Base-by-base conservation (phyloP, 768 basidiomycete genomes). In the Kondoa subrosea region DNA sequence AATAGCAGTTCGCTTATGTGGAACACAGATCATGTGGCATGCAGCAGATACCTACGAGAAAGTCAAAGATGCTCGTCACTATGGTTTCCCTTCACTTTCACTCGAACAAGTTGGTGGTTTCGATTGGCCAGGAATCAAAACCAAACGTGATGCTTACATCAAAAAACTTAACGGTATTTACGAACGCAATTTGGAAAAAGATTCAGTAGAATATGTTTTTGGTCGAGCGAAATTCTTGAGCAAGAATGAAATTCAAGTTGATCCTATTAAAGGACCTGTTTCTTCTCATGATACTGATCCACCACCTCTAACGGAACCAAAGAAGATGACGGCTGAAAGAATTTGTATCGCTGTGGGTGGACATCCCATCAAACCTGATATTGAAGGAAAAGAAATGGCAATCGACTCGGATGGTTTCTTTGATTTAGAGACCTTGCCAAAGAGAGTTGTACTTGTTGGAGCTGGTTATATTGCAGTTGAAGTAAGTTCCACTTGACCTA, bases 401-500 rank as follows among this genome's bases (percentile, higher is more conserved):
- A 93, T 90, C 71, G 81, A 86, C 78, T 93, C 90, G 8, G 95
- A 99, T 76, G 92, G 91, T 1, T 99, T 99, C 81, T 99, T 99
- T 74, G 89, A 85, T 58, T 83, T 99, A 58, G 84, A 84, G 71
- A 82, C 87, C 64, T 91, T 93, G 77, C 95, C 95, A 8, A 89
- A 87, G 78, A 84, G 91, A 68, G 91, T 95, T 32, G 92, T 86
- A 1, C 86, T 97, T 66, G 85, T 96, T 57, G 95, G 95, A 59
- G 95, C 95, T 16, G 95, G 95, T 1, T 99, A 99, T 77, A 97
- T 99, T 72, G 91, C 91, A 21, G 89, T 96, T 70, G 95, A 99
- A 66, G 70, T 71, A 32, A 17, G 62, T 50, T 50, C 40, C 12
- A 50, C 21, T 21, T 50, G 40, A 21, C 12, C 62, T 64, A 32